Base-by-base conservation (phyloP, 1,139 yeast genomes). In the Meyerozyma smithsonii region DNA sequence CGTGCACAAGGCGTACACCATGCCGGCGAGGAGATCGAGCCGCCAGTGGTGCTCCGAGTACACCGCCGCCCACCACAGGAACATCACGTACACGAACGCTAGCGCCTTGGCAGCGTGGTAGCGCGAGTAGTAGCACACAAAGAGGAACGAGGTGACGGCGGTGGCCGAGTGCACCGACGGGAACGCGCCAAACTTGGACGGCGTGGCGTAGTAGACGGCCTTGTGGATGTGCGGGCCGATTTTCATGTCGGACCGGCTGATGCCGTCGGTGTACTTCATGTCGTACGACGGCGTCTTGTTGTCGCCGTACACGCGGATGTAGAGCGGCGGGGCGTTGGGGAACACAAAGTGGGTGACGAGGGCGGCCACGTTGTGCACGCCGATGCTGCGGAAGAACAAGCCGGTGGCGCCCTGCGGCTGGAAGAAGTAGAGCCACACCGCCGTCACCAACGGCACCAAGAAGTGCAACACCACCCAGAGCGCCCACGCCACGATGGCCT, bases 41-140 rank as follows among this genome's bases (percentile, higher is more conserved):
- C 55, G 40, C 51, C 53, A 51, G 37, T 50, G 52, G 26, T 49
- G 52, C 12, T 47, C 51, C 32, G 50, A 45, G 32, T 49, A 52
- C 12, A 50, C 36, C 4, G 50, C 46, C 3, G 55, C 39, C 56
- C 53, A 50, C 54, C 54, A 52, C 36, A 50, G 54, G n/a, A 45
- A 44, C 8, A 44, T 32, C 4, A 48, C 39, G 32, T 47, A 45
- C 15, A 37, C 32, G 14, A 48, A 32, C 3, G 48, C 40, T 15
- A 42, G 15, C 4, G 48, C 8, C 36, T 48, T 49, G 37, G 46
- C 20, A 8, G 38, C 16, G 5, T 26, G 36, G 42, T 43, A 46
- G 11, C 44, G 33, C 11, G 49, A 44, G 30, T 51, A 51, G 32
- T 48, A 46, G 21, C 47, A 39, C 12, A 47, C 46, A 30, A 49